These are phyloP conservation scores for Bretschneidera sinensis DNA, from an alignment of 345 rosid species.

Conservation along the genomic window DNA sequence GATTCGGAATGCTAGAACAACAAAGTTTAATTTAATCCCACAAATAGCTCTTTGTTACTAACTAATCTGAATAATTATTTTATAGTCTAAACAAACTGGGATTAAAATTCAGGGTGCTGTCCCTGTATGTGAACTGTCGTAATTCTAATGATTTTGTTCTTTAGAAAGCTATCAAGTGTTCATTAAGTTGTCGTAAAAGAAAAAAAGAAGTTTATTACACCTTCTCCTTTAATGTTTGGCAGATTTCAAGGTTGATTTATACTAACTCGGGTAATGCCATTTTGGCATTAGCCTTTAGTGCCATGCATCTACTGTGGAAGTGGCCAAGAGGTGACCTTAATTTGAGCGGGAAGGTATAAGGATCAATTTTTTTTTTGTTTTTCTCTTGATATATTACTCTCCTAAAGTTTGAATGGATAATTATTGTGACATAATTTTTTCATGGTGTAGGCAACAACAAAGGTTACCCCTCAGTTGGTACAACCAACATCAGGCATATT, in stretches of 20 bases:
- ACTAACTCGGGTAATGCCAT: constrained; percentile 36
- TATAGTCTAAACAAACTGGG: too few relatives aligned
- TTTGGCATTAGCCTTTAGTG: constrained; percentile 35
- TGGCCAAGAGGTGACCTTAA: constrained; percentile 30
- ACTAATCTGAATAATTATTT: too few relatives aligned
- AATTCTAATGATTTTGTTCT: too few relatives aligned
- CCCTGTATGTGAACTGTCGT: too few relatives aligned
- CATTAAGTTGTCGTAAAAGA: neutral
- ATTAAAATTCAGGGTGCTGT: too few relatives aligned
- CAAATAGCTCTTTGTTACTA: too few relatives aligned
- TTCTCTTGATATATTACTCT: too few relatives aligned
- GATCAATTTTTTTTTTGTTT: neutral
- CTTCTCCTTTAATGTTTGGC: constrained; percentile 7
- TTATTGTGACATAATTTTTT: too few relatives aligned
- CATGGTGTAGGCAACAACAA: constrained; percentile 56
- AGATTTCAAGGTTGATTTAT: constrained; percentile 38
- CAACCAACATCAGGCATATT: constrained; percentile 67
- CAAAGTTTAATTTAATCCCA: too few relatives aligned
- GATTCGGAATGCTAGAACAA: too few relatives aligned
- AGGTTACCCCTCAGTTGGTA: constrained; percentile 54
- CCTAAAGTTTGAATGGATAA: neutral
- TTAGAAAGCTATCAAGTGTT: neutral
- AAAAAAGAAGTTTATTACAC: neutral
- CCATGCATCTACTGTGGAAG: constrained; percentile 33
- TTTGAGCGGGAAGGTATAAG: constrained; percentile 30